Percentiles rank a stretch among this genome's conserved stretches.
Conservation (phyloP, 148 eudicot genomes). For the Diospyros kaki region DNA sequence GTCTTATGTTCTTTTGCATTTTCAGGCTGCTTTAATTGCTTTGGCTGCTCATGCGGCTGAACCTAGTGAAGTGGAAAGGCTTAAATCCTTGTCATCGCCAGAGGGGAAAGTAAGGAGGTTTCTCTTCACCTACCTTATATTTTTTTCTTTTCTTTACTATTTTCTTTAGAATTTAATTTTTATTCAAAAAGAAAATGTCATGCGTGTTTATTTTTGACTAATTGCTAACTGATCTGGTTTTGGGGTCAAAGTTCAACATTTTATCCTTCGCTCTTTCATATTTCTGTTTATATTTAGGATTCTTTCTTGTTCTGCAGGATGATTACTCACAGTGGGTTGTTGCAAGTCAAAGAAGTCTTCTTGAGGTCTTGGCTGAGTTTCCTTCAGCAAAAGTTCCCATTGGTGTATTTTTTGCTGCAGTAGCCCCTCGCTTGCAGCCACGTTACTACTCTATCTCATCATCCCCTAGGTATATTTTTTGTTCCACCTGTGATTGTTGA, state of each 20-base stretch:
- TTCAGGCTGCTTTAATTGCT: conserved; percentile 74
- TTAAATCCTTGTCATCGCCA: conserved; percentile 66
- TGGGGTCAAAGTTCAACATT: background rate
- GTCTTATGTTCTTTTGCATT: background rate
- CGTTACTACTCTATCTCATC: conserved; percentile 74
- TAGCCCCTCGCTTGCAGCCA: conserved; percentile 65
- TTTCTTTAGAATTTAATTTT: background rate
- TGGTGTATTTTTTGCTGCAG: conserved; percentile 87
- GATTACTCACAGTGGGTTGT: conserved; percentile 80
- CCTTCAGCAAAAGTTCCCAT: conserved; percentile 90
- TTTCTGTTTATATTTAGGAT: background rate
- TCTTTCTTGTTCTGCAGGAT: conserved; percentile 42
- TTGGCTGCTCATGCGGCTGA: conserved; percentile 85
- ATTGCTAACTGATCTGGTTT: background rate
- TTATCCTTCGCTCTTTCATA: background rate
- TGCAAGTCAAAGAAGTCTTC: conserved; percentile 81
- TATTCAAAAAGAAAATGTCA: background rate
- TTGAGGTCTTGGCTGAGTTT: conserved; percentile 80
- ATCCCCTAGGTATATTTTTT: conserved; percentile 50
- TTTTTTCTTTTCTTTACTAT: background rate
- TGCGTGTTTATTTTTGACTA: background rate
- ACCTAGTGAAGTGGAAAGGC: conserved; percentile 66
- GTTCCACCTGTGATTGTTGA: background rate
- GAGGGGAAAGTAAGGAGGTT: conserved; percentile 63
- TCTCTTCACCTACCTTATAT: background rate